Conservation (phyloP, 75 land plant genomes). For the Chamaecyparis obtusa region DNA sequence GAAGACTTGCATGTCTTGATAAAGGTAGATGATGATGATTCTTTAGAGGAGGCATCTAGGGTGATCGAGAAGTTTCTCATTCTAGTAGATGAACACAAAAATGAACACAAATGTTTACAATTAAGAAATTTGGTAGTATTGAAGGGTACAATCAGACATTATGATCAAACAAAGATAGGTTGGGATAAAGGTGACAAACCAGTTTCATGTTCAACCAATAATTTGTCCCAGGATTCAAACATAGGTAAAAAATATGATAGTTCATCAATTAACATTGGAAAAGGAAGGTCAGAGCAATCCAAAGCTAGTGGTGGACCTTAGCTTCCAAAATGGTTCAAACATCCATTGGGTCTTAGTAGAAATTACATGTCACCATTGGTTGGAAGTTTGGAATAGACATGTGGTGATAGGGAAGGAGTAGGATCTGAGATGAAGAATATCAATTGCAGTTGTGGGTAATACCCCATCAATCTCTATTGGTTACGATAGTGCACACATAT, state of each 20-base stretch:
- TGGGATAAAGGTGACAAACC: conserved; percentile 21
- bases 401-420: neutral
- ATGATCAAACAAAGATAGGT: conserved; percentile 11
- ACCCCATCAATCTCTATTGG: neutral
- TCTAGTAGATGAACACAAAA: conserved; percentile 24
- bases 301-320: neutral
- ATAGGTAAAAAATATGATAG: neutral
- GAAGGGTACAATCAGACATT: conserved; percentile 19
- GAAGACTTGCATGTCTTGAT: conserved; percentile 57
- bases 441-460: neutral
- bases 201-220: conserved; percentile 5
- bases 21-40: conserved; percentile 39
- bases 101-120: conserved; percentile 28
- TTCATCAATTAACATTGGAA: neutral
- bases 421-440: conserved; percentile 2
- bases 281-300: neutral
- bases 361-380: conserved; percentile 3
- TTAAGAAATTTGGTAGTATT: conserved; percentile 31
- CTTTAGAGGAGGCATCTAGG: conserved; percentile 38
- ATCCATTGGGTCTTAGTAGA: neutral
- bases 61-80: conserved; percentile 53
- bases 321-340: neutral
- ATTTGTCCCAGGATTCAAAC: neutral
- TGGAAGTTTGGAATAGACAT: conserved; percentile 1
- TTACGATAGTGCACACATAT: neutral